Evolutionary conservation across 345 rosid genomes (phyloP).

Genomic region (Sapria himalayana): DNA sequence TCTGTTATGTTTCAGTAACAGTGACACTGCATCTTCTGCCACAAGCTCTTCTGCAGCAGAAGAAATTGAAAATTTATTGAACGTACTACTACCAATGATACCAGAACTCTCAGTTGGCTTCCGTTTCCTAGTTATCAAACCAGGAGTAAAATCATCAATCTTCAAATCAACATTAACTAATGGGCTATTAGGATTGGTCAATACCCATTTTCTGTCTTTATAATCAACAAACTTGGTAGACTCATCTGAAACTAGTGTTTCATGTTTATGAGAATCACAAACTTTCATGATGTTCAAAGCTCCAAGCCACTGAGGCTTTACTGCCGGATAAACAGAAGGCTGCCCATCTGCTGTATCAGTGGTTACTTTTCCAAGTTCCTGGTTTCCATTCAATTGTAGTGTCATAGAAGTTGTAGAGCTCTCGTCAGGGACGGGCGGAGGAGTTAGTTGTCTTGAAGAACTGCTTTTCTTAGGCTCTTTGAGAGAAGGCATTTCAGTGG

Average conservation of each 20-base stretch:
- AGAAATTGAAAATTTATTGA: slow-evolving; percentile 16
- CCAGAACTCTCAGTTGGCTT: slow-evolving; percentile 27
- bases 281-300: slow-evolving; percentile 33
- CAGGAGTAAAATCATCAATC: slow-evolving; percentile 36
- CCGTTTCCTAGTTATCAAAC: slow-evolving; percentile 69
- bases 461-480: slow-evolving; percentile 16
- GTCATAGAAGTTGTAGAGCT: slow-evolving; percentile 10
- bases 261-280: slow-evolving; percentile 19
- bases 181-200: slow-evolving; percentile 11
- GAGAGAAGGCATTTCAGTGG: slow-evolving; percentile 16
- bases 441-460: slow-evolving; percentile 14
- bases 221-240: slow-evolving; percentile 62
- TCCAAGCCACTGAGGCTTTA: slow-evolving; percentile 92
- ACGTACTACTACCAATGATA: slow-evolving; percentile 11
- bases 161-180: slow-evolving; percentile 10
- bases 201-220: slow-evolving; percentile 47
- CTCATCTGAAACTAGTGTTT: slow-evolving; percentile 16
- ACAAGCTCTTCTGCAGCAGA: slow-evolving; percentile 25
- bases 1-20: slow-evolving; percentile 57
- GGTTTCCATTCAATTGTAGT: slow-evolving; percentile 10
- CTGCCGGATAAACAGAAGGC: slow-evolving; percentile 23
- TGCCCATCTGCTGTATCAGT: slow-evolving; percentile 19
- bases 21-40: slow-evolving; percentile 75
- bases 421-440: slow-evolving; percentile 12
- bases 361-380: slow-evolving; percentile 17